These are phyloP conservation scores for Leucosporidium yakuticum DNA, from an alignment of 768 basidiomycete genomes.

Conservation along the genomic window DNA sequence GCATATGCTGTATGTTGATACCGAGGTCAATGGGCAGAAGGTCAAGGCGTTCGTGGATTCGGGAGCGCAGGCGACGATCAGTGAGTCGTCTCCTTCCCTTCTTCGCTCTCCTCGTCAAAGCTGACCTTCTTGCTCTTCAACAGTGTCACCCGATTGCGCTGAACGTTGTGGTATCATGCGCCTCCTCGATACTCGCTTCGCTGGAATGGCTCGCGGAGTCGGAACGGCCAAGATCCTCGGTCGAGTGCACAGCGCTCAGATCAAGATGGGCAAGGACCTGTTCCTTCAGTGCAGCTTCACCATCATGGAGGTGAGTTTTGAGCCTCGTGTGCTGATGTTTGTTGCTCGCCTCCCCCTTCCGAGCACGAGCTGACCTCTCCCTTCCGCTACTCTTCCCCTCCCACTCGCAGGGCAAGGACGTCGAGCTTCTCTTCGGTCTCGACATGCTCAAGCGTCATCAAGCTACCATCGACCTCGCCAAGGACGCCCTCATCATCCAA, in stretches of 20 bases:
- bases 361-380: not conserved
- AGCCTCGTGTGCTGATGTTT: constrained; percentile 19
- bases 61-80: constrained; percentile 94
- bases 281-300: constrained; percentile 85
- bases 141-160: constrained; percentile 19
- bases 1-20: constrained; percentile 90
- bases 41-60: constrained; percentile 98
- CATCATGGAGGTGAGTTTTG: constrained; percentile 70
- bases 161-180: constrained; percentile 70
- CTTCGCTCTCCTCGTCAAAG: not conserved
- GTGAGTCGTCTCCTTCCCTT: constrained; percentile 49
- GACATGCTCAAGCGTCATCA: constrained; percentile 99
- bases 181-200: constrained; percentile 74
- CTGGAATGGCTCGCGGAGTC: constrained; percentile 86
- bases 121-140: constrained; percentile 7
- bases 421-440: constrained; percentile 94
- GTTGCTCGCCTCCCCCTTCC: not conserved
- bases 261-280: constrained; percentile 72
- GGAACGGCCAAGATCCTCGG: constrained; percentile 92
- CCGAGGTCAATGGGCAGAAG: constrained; percentile 83
- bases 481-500: constrained; percentile 85
- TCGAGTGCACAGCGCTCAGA: constrained; percentile 83
- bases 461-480: constrained; percentile 87
- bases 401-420: constrained; percentile 63
- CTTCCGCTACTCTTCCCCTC: not conserved